Percentiles rank a stretch among this genome's conserved stretches.
phyloP scores from a whole-genome alignment of 2,329 filamentous ascomycete species.

The Aspergillus puulaauensis region DNA sequence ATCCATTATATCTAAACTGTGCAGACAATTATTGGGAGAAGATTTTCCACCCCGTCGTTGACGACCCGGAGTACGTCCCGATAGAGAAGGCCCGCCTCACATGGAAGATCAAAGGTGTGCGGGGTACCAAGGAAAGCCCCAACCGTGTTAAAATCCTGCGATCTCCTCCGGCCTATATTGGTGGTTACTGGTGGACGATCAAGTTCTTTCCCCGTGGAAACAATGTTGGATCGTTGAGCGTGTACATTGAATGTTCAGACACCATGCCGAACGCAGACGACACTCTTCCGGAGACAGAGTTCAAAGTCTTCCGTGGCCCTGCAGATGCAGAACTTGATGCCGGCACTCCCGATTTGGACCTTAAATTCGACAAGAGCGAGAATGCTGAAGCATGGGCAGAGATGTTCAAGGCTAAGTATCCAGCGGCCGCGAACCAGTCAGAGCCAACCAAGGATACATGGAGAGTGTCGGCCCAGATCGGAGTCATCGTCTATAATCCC shows the following conservation, averaged over 20 bases:
- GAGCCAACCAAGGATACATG: conserved; percentile 32
- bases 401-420: conserved; percentile 28
- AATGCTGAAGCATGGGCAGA: conserved; percentile 33
- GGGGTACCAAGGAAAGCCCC: conserved; percentile 60
- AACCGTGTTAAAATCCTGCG: conserved; percentile 60
- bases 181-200: conserved; percentile 64
- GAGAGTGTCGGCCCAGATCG: conserved; percentile 59
- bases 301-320: conserved; percentile 40
- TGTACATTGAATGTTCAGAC: conserved; percentile 62
- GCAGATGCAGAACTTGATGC: conserved; percentile 37
- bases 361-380: conserved; percentile 28
- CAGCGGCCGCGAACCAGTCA: conserved; percentile 11
- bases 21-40: conserved; percentile 59
- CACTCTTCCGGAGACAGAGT: conserved; percentile 38
- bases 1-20: conserved; percentile 2
- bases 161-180: conserved; percentile 56
- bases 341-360: conserved; percentile 29
- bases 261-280: conserved; percentile 44
- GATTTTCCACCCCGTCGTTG: conserved; percentile 54
- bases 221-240: conserved; percentile 56
- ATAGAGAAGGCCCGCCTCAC: conserved; percentile 56
- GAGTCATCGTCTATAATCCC: conserved; percentile 64
- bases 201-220: conserved; percentile 65
- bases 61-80: conserved; percentile 59
- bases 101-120: conserved; percentile 59